Evolutionary conservation across 2,329 filamentous ascomycete species (phyloP), one percentile per base, ranked within the genome.

Genomic region (Penicillium sclerotigenum): DNA sequence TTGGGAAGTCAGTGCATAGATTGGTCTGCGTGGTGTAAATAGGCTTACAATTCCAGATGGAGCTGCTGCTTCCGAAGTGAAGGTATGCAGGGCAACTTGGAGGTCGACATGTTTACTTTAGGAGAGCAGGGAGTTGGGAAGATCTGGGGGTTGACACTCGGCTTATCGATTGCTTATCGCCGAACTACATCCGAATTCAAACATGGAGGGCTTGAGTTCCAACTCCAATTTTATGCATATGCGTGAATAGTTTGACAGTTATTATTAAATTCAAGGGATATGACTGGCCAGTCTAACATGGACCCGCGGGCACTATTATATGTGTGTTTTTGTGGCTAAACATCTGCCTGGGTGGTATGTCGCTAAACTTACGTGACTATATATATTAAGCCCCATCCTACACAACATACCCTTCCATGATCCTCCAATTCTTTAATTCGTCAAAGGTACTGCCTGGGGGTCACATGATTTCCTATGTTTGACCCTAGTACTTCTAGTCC

Each of bases 1-100:
- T 59, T 18, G 50, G 14, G 36, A 46, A 16, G 52, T 62, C 51
- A 57, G 51, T 36, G 50, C 13, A 20, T 16, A 20, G 29, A 16
- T 9, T 36, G 28, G 14, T 18, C 7, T 14, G 22, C n/a, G 34
- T 16, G 34, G 41, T 31, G 10, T 26, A 37, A n/a, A 20, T 28
- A 28, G 5, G 65, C 87, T 64, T 79, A 94, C 90, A 93, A 94
- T 77, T 94, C 90, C 57, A 90, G 82, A 38, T 91, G 80, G 47
- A 94, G 81, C 69, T 91, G 87, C 73, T 94, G 89, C 72, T 82
- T 86, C 67, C 87, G 83, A 68, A 92, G 78, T 28, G 81, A 81
- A 34, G 77, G 74, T 48, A 77, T 68, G 52, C 71, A 73, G 20
- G 74, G 74, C 22, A 76, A 57, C 53, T 64, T 70, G 52, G 64